Conservation (phyloP, 2,329 filamentous ascomycete species). For the Calonectria hongkongensis region DNA sequence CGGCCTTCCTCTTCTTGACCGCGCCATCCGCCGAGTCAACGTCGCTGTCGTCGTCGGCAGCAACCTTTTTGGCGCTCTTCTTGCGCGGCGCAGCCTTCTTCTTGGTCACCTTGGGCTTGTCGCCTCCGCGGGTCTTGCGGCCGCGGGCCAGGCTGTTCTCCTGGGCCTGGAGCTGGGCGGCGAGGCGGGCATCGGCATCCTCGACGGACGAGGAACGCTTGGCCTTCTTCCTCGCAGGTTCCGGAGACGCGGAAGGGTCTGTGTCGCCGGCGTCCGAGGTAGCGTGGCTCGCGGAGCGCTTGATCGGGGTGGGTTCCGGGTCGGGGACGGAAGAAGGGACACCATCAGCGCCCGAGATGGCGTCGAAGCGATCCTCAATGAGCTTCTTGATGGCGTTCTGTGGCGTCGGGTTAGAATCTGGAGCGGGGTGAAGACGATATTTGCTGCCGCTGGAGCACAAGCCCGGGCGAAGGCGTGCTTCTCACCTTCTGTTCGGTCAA, state of each 20-base stretch:
- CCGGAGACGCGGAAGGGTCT: conserved; percentile 67
- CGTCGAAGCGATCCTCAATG: conserved; percentile 85
- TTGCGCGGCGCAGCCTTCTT: conserved; percentile 79
- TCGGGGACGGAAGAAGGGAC: conserved; percentile 59
- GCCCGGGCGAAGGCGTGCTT: conserved; percentile 16
- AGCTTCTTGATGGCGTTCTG: conserved; percentile 82
- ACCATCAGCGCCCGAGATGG: conserved; percentile 73
- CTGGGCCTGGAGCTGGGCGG: conserved; percentile 92
- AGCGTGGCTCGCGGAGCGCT: conserved; percentile 61
- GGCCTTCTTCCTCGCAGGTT: conserved; percentile 79
- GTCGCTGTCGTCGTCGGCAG: conserved; percentile 87
- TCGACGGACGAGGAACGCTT: conserved; percentile 75
- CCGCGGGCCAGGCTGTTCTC: conserved; percentile 83
- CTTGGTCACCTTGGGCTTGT: conserved; percentile 74
- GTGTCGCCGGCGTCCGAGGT: conserved; percentile 65
- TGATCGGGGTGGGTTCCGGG: conserved; percentile 57
- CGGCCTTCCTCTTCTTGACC: conserved; percentile 84
- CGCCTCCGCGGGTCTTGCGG: conserved; percentile 84
- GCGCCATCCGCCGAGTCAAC: conserved; percentile 77
- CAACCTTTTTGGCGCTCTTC: conserved; percentile 85
- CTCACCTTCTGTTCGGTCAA: conserved; percentile 75
- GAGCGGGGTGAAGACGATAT: conserved; percentile 26
- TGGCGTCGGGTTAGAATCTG: conserved; percentile 20
- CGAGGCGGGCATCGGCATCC: conserved; percentile 90
- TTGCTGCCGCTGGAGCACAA: conserved; percentile 1